Evolutionary conservation across 768 basidiomycete species (phyloP).

Genomic region (Melanogaster broomeanus): DNA sequence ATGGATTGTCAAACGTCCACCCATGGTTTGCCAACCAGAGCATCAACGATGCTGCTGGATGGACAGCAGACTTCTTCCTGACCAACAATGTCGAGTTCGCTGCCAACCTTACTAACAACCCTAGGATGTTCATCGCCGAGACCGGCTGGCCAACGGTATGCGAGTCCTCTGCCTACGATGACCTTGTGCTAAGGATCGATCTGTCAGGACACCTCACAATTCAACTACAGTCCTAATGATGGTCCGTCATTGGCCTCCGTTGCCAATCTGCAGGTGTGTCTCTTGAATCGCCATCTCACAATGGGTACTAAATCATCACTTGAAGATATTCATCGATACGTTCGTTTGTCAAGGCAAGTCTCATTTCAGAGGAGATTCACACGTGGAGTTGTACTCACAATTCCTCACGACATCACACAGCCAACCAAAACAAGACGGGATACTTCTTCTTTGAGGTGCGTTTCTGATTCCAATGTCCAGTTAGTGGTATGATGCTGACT

Average conservation of each 20-base stretch:
- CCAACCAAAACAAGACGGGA: conserved; percentile 75
- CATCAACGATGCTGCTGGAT: conserved; percentile 66
- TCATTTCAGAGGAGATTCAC: background rate
- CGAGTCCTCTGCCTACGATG: background rate
- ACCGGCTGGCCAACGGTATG: conserved; percentile 84
- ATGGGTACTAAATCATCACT: conserved; percentile 5
- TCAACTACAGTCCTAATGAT: conserved; percentile 55
- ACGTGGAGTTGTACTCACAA: conserved; percentile 6
- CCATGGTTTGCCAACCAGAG: conserved; percentile 90
- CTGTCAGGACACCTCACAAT: conserved; percentile 57
- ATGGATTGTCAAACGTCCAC: conserved; percentile 89
- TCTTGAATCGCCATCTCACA: background rate
- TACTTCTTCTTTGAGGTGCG: conserved; percentile 87
- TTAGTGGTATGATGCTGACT: background rate
- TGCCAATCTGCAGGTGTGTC: conserved; percentile 55
- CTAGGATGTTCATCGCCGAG: conserved; percentile 90
- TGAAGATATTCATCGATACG: conserved; percentile 75
- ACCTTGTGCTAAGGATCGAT: background rate
- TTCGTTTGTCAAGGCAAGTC: conserved; percentile 66
- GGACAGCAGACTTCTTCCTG: conserved; percentile 83
- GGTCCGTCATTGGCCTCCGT: conserved; percentile 67
- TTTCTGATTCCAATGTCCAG: background rate
- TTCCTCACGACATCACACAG: conserved; percentile 36
- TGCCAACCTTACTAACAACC: conserved; percentile 60
- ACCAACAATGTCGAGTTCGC: conserved; percentile 63